phyloP scores from a whole-genome alignment of 2,329 filamentous ascomycete genomes.

The Ophidiomyces ophidiicola region DNA sequence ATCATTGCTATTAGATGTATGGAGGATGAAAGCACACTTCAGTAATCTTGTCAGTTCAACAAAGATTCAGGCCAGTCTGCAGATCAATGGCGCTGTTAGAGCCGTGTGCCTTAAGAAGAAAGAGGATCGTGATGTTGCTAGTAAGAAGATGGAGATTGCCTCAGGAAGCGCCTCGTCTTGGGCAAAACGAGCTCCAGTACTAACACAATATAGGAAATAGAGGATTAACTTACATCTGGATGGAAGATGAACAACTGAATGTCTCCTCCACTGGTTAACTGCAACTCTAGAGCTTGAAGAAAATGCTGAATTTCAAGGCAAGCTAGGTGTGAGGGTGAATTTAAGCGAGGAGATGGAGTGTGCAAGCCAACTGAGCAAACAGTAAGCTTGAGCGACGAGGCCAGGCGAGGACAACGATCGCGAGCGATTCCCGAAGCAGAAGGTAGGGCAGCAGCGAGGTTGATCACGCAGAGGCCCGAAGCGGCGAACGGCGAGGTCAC shows the following conservation, averaged over 20 bases:
- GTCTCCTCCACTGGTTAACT: slow-evolving; percentile 64
- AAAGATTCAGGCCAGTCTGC: slow-evolving; percentile 22
- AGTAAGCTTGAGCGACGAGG: too few relatives aligned
- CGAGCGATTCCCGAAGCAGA: too few relatives aligned
- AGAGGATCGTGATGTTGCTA: neutral
- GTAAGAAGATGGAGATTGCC: slow-evolving; percentile 1
- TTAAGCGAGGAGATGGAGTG: too few relatives aligned
- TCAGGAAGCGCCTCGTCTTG: neutral
- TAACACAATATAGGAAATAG: neutral
- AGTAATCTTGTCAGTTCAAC: too few relatives aligned
- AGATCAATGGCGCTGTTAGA: slow-evolving; percentile 4
- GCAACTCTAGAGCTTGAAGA: neutral
- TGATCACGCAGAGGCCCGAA: too few relatives aligned
- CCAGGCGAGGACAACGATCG: too few relatives aligned
- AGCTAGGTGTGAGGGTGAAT: too few relatives aligned
- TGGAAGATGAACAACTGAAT: slow-evolving; percentile 96
- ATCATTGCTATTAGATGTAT: slow-evolving; percentile 41
- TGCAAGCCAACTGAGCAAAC: too few relatives aligned
- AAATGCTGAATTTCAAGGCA: neutral
- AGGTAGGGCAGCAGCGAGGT: too few relatives aligned
- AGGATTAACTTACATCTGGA: slow-evolving; percentile 7
- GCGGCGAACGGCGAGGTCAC: too few relatives aligned
- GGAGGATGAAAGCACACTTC: too few relatives aligned
- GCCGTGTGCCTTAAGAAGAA: neutral
- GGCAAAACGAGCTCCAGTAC: neutral